phyloP scores from a whole-genome alignment of 352 stramenopile species.

The Saprolegnia parasitica region DNA sequence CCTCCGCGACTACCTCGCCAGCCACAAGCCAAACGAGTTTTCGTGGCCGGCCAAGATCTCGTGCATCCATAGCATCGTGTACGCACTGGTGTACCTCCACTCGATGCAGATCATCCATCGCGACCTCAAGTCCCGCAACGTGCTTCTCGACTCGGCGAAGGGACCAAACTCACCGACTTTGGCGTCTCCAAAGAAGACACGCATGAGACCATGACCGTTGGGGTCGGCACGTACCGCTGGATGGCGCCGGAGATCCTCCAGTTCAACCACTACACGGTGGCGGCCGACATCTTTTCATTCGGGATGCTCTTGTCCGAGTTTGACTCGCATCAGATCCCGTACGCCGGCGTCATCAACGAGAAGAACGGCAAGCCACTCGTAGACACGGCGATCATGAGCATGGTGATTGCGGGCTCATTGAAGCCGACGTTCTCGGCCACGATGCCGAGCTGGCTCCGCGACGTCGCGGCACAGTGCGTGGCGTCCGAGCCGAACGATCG shows the following conservation, averaged over 20 bases:
- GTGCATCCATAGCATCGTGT: conserved; percentile 4
- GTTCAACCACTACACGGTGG: conserved; percentile 18
- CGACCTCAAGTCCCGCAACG: conserved; percentile 16
- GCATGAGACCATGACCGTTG: conserved; percentile 13
- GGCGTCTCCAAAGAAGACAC: conserved; percentile 13
- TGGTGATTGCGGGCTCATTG: conserved; percentile 28
- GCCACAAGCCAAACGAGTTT: background rate
- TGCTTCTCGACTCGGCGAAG: conserved; percentile 17
- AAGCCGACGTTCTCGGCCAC: conserved; percentile 22
- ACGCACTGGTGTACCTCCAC: conserved; percentile 16
- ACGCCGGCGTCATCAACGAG: conserved; percentile 17
- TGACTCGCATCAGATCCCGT: conserved; percentile 26
- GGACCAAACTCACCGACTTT: conserved; percentile 24
- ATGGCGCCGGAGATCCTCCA: conserved; percentile 25
- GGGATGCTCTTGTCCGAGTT: conserved; percentile 28
- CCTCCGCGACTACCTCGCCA: conserved; percentile 13
- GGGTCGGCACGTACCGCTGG: conserved; percentile 18
- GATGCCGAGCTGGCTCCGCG: conserved; percentile 20
- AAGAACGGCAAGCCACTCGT: conserved; percentile 30
- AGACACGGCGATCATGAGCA: conserved; percentile 27
- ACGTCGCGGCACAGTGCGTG: conserved; percentile 17
- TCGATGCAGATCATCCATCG: conserved; percentile 20
- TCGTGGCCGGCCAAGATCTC: background rate
- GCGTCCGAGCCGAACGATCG: conserved; percentile 10
- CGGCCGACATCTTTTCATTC: conserved; percentile 24